Conservation (phyloP, 306 rosid genomes). For the Medicago truncatula region MtrunA17r5.0-ANR NC_053049.1:4442001-4442500, state of each 20-base stretch:
- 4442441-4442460: slow-evolving; percentile 84
- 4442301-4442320: slow-evolving; percentile 86
- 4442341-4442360: slow-evolving; percentile 87
- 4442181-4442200: slow-evolving; percentile 60
- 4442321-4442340: slow-evolving; percentile 88
- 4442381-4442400: slow-evolving; percentile 71
- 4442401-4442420: slow-evolving; percentile 61
- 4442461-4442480: slow-evolving; percentile 82
- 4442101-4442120: slow-evolving; percentile 79
- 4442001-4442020: slow-evolving; percentile 65
- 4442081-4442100: slow-evolving; percentile 48
- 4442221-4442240: slow-evolving; percentile 56
- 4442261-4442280: slow-evolving; percentile 60
- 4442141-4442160: slow-evolving; percentile 60
- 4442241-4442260: slow-evolving; percentile 46
- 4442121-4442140: slow-evolving; percentile 72
- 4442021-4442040: slow-evolving; percentile 61
- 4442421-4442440: slow-evolving; percentile 78
- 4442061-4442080: slow-evolving; percentile 50
- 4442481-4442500: slow-evolving; percentile 82
- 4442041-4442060: slow-evolving; percentile 67
- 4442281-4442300: slow-evolving; percentile 84
- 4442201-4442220: slow-evolving; percentile 66
- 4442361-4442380: slow-evolving; percentile 85
- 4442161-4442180: slow-evolving; percentile 52